phyloP scores from a whole-genome alignment of 2,329 filamentous ascomycete genomes.

The Emergomyces pasteurianus region DNA sequence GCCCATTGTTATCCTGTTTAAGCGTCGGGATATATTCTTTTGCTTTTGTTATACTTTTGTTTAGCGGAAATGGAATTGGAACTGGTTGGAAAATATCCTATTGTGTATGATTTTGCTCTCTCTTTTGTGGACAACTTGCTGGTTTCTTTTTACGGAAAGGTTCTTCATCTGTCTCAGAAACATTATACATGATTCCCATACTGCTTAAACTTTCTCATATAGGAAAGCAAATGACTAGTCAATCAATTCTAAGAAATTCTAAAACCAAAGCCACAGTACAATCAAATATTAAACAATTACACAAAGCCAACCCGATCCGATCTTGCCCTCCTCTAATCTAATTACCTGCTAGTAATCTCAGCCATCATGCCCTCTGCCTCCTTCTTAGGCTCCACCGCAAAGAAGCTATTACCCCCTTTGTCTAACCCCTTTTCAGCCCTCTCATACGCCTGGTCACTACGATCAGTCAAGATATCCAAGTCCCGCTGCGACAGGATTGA shows the following conservation, averaged over 20 bases:
- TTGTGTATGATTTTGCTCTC: neutral
- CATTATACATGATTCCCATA: neutral
- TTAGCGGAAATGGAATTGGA: neutral
- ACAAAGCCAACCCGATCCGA: neutral
- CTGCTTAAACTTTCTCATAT: neutral
- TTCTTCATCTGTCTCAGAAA: neutral
- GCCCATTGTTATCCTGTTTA: conserved; percentile 4
- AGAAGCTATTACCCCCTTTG: conserved; percentile 43
- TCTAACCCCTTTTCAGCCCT: conserved; percentile 69
- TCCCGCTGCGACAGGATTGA: conserved; percentile 65
- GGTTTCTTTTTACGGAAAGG: neutral
- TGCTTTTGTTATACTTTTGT: neutral
- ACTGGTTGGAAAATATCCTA: neutral
- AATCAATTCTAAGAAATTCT: neutral
- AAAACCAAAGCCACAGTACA: neutral
- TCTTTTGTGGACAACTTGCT: neutral
- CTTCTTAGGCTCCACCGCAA: conserved; percentile 67
- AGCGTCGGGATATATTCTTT: neutral
- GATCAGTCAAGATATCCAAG: conserved; percentile 65
- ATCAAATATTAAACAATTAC: neutral
- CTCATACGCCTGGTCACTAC: conserved; percentile 54
- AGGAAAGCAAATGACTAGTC: neutral
- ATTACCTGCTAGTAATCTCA: conserved; percentile 6
- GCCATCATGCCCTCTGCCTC: conserved; percentile 25
- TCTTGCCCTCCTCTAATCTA: neutral